Conservation (phyloP, 2,329 filamentous ascomycete genomes). For the Epichloe scottii region DNA sequence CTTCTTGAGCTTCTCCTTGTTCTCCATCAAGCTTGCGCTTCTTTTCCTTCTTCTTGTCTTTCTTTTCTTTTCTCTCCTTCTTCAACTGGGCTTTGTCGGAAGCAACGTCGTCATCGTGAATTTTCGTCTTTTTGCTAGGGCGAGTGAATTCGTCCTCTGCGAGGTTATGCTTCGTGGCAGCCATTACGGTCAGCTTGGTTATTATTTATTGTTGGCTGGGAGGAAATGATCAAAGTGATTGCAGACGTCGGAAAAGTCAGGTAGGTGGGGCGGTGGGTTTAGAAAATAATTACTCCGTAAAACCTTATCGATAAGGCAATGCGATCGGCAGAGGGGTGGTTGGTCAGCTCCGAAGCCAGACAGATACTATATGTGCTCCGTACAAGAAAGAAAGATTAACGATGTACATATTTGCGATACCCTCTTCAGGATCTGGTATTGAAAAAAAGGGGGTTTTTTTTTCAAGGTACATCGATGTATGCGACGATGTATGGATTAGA, state of each 20-base stretch:
- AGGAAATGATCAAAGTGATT: neutral
- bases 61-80: slow-evolving; percentile 22
- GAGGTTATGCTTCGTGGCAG: slow-evolving; percentile 27
- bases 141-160: slow-evolving; percentile 23
- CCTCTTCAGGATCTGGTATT: too few species aligned
- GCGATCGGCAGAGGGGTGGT: too few species aligned
- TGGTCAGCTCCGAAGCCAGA: too few species aligned
- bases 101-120: slow-evolving; percentile 15
- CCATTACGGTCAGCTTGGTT: slow-evolving; percentile 17
- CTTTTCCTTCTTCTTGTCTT: slow-evolving; percentile 19
- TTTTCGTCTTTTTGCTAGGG: slow-evolving; percentile 29
- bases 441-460: too few species aligned
- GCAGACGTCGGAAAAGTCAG: neutral
- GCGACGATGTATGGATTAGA: too few species aligned
- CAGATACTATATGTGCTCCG: neutral
- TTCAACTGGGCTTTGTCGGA: slow-evolving; percentile 23
- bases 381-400: too few species aligned
- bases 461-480: too few species aligned
- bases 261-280: slow-evolving; percentile 4
- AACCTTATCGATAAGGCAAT: slow-evolving; percentile 21
- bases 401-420: too few species aligned
- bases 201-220: neutral
- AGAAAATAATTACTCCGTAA: slow-evolving; percentile 14
- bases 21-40: slow-evolving; percentile 18
- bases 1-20: slow-evolving; percentile 5